phyloP scores from a whole-genome alignment of 2,329 filamentous ascomycete genomes.

The Ceratocystis diversiconidia region DNA sequence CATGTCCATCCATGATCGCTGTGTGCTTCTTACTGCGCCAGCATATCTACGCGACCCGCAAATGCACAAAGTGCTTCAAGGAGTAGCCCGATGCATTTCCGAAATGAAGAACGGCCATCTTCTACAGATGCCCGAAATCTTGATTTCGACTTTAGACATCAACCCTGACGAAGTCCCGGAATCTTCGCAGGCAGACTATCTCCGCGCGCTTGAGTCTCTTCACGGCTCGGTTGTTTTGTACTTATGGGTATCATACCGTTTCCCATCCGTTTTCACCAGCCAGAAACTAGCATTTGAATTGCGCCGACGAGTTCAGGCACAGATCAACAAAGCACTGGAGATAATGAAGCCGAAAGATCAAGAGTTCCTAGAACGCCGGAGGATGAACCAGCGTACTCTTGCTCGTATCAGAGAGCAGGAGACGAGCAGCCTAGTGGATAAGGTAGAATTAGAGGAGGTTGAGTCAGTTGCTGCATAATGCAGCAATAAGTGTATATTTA shows the following conservation, averaged over 20 bases:
- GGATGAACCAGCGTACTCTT: conserved; percentile 23
- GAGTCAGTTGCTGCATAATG: conserved; percentile 7
- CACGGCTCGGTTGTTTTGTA: conserved; percentile 78
- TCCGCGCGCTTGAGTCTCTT: conserved; percentile 57
- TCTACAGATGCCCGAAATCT: conserved; percentile 54
- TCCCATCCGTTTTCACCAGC: conserved; percentile 63
- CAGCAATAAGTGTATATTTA: neutral
- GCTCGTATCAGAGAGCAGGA: conserved; percentile 18
- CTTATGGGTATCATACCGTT: conserved; percentile 85
- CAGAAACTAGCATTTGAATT: conserved; percentile 64
- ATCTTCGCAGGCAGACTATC: conserved; percentile 36
- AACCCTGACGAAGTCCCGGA: conserved; percentile 29
- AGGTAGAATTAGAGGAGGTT: conserved; percentile 7
- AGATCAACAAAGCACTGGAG: conserved; percentile 39
- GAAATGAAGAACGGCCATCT: conserved; percentile 52
- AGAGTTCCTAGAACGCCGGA: conserved; percentile 24
- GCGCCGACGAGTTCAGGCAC: conserved; percentile 61
- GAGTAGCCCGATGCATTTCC: conserved; percentile 56
- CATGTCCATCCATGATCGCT: conserved; percentile 56
- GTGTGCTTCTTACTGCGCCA: conserved; percentile 47
- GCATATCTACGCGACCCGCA: conserved; percentile 38
- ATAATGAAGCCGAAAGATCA: conserved; percentile 36
- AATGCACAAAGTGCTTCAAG: conserved; percentile 39
- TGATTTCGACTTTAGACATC: conserved; percentile 61
- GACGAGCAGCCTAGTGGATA: conserved; percentile 21